Evolutionary conservation across 495 filamentous ascomycete species (phyloP), one percentile per base, ranked within the genome.

Genomic region (Terfezia boudieri): DNA sequence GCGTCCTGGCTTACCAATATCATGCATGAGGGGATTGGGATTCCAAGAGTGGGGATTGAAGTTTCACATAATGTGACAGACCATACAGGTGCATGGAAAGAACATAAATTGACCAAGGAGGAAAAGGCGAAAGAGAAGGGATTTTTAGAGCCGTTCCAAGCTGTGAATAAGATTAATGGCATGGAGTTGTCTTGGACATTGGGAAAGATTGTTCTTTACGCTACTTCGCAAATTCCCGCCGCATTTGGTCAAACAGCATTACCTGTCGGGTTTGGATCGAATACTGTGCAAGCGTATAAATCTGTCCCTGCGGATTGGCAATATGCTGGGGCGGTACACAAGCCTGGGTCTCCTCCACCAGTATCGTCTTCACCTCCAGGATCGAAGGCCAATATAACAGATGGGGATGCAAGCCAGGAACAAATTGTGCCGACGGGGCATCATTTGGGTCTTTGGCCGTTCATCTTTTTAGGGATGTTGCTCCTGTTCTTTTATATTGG

Each of bases 181-280:
- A 82, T 84, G 12, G 90, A 99, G 69, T 84, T 99, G n/a, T 92
- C 84, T 69, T 99, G 90, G 90, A 96, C 90, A 0, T 70, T 99
- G 0, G 90, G 90, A 3, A 94, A 94, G 67, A 95, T 96, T 73
- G 80, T 96, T n/a, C 76, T 99, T 20, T 99, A 96, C 60, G 90
- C 89, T 0, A 79, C 90, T 8, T 87, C 84, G 7, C 85, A 95
- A 66, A 73, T 96, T 14, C 49, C 73, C 10, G 68, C 70, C 2
- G 68, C 74, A 35, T 72, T 79, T 51, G 61, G 61, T 8, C 20
- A 53, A 9, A 53, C 26, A 11, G 67, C 70, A 8, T 70, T 83
- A 7, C 83, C 85, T 0, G 92, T 99, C 9, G 90, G 90, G 1
- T 96, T 96, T 63, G 90, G 90, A 46, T 82, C 75, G 69, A 96